Percentiles rank a stretch among this genome's conserved stretches.
These are phyloP conservation scores for Phaeosphaeriaceae sp. DNA, from an alignment of 2,329 filamentous ascomycete genomes.

Conservation along the genomic window DNA sequence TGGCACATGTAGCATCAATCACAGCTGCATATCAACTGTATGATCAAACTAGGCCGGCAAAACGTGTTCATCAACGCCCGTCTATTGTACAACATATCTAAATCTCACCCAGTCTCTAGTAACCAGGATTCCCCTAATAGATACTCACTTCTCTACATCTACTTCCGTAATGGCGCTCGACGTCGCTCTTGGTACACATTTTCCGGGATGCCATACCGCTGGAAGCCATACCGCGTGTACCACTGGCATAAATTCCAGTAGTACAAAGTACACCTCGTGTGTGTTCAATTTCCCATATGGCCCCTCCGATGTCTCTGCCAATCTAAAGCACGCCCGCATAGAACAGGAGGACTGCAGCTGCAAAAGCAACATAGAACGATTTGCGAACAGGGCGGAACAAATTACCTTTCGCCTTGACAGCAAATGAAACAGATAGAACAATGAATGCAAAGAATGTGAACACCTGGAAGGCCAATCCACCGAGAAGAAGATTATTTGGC, in stretches of 20 bases:
- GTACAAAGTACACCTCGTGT: conserved; percentile 61
- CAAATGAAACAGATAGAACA: conserved; percentile 51
- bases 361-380: conserved; percentile 53
- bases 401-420: conserved; percentile 46
- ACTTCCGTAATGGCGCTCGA: background rate
- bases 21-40: no score
- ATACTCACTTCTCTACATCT: background rate
- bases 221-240: conserved; percentile 57
- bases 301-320: conserved; percentile 62
- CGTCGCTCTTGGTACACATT: conserved; percentile 31
- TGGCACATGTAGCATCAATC: no score
- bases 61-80: no score
- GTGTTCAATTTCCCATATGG: conserved; percentile 54
- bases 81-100: no score
- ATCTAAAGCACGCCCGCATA: conserved; percentile 62
- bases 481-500: conserved; percentile 63
- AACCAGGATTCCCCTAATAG: no score
- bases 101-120: no score
- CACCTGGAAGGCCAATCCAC: conserved; percentile 62
- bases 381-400: conserved; percentile 39
- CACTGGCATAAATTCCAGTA: conserved; percentile 62
- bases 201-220: conserved; percentile 54
- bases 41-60: no score
- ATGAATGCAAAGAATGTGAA: conserved; percentile 60
- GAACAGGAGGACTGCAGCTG: conserved; percentile 56